These are phyloP conservation scores for Hypoxylon sp. DNA, from an alignment of 2,329 filamentous ascomycete genomes.

Conservation along the genomic window DNA sequence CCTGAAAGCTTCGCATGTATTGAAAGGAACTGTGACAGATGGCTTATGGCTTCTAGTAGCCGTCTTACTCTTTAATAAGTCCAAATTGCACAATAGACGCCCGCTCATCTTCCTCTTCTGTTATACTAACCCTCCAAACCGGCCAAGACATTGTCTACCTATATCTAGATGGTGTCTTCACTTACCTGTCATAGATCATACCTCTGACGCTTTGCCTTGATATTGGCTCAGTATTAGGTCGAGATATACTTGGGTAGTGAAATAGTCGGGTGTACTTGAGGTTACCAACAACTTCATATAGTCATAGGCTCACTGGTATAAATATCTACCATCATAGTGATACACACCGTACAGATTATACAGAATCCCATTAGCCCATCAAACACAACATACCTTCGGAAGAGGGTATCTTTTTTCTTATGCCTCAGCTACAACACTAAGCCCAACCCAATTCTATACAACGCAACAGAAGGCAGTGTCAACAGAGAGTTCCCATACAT, in stretches of 20 bases:
- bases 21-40: not conserved
- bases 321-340: not conserved
- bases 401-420: not conserved
- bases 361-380: not conserved
- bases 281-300: not conserved
- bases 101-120: no score
- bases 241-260: not conserved
- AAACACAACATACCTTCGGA: not conserved
- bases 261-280: no score
- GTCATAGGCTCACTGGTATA: not conserved
- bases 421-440: no score
- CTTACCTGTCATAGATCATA: not conserved
- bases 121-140: constrained; percentile 1
- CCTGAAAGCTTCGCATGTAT: not conserved
- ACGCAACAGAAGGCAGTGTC: no score
- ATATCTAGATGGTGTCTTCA: not conserved
- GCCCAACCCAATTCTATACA: no score
- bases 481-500: no score
- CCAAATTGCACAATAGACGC: constrained; percentile 1
- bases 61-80: constrained; percentile 9
- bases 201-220: not conserved
- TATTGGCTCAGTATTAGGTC: not conserved
- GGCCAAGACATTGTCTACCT: not conserved
- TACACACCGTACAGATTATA: no score
- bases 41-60: not conserved